Evolutionary conservation across 202 grass and related monocot species (phyloP).

Genomic region (Musa balbisiana): DNA sequence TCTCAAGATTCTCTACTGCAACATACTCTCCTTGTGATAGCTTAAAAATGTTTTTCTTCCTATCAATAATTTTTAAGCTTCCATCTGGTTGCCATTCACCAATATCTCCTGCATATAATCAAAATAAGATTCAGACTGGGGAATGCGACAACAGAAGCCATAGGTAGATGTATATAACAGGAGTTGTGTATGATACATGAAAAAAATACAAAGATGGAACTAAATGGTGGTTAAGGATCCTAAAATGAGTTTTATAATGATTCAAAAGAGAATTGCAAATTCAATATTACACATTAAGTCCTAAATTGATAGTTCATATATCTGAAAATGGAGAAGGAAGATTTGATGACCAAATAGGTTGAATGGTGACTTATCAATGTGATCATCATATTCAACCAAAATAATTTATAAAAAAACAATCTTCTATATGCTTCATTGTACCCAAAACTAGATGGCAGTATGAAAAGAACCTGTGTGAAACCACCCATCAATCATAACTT

Average conservation of each 20-base stretch:
- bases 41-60: constrained; percentile 99
- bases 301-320: too few relatives aligned
- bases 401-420: neutral
- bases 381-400: neutral
- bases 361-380: too few relatives aligned
- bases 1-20: constrained; percentile 91
- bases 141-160: too few relatives aligned
- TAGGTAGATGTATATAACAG: too few relatives aligned
- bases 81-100: constrained; percentile 89
- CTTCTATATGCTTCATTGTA: neutral
- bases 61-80: constrained; percentile 86
- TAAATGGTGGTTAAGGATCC: too few relatives aligned
- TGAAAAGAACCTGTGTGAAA: constrained; percentile 84
- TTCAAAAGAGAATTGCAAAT: too few relatives aligned
- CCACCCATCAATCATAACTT: constrained; percentile 91
- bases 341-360: too few relatives aligned
- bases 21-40: constrained; percentile 96
- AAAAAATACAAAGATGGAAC: too few relatives aligned
- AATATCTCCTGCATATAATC: constrained; percentile 62
- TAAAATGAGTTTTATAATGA: too few relatives aligned
- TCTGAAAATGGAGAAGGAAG: too few relatives aligned
- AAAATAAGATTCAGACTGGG: neutral
- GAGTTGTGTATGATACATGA: too few relatives aligned
- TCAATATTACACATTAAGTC: too few relatives aligned
- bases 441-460: neutral